Base-by-base conservation (phyloP, 1,139 yeast species). In the Candida tunisiensis region DNA sequence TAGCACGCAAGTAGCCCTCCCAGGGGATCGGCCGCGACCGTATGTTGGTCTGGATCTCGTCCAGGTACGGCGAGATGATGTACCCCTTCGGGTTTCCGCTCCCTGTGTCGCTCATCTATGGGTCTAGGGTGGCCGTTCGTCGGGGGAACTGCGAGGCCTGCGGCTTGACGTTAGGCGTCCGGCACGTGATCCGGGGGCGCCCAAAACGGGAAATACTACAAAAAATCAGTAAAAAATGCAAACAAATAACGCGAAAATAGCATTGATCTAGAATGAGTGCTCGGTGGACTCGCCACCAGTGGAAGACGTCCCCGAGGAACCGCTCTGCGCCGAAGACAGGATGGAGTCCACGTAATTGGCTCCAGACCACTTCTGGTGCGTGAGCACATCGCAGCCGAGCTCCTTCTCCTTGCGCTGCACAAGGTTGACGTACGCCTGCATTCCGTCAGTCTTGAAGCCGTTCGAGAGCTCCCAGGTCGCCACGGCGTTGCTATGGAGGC, bases 1-100 rank as follows among this genome's bases (percentile, higher is more conserved):
- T 72, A 8, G 91, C 74, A 34, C 93, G 65, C 12, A 80, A 73
- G 42, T 77, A 71, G 6, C 93, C 93, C 45, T 79, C 92, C 95
- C 95, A 85, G 15, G 93, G 92, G 34, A 85, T 69, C 19, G 91
- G 75, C 38, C 92, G 68, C 35, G 79, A 77, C 41, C 91, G 65
- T 39, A 80, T 73, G 37, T 72, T 72, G 41, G 67, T 62, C 42
- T 80, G 70, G 36, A 78, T 68, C 42, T 82, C 93, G 37, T 72
- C 74, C 42, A 80, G 60, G 45, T 69, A 73, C 26, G 64, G 64
- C n/a, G n/a, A n/a, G n/a, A n/a, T n/a, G n/a, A n/a, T n/a, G n/a
- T n/a, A n/a, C n/a, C n/a, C n/a, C n/a, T n/a, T n/a, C n/a, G n/a
- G n/a, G n/a, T n/a, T n/a, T n/a, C n/a, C n/a, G n/a, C n/a, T n/a